Percentiles rank a stretch among this genome's conserved stretches.
phyloP scores from a whole-genome alignment of 371 early-diverging fungal genomes.

The Phascolomyces articulosus region DNA sequence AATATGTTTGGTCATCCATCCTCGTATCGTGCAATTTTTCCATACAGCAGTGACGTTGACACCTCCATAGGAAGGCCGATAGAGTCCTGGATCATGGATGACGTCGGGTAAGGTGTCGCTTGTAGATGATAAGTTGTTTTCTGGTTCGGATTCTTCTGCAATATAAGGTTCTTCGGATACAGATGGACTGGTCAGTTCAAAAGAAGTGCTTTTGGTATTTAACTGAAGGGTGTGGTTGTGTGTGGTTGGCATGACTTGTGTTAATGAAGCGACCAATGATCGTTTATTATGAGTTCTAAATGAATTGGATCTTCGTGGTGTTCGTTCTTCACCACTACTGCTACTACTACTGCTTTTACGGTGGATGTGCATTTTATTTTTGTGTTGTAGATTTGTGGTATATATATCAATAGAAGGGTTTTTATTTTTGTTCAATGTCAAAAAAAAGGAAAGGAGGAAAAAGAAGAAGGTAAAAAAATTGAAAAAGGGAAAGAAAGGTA shows the following conservation, averaged over 20 bases:
- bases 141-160: not conserved
- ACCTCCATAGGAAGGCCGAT: constrained; percentile 1
- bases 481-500: not conserved
- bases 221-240: no score
- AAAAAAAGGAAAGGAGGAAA: not conserved
- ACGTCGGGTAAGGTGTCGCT: not conserved
- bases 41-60: constrained; percentile 8
- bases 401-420: no score
- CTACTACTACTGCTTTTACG: constrained; percentile 7
- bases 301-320: constrained; percentile 2
- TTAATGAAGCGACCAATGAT: not conserved
- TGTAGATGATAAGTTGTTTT: no score
- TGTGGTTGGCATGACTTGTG: not conserved
- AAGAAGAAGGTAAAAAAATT: not conserved
- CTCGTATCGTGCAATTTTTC: constrained; percentile 29
- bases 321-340: constrained; percentile 1
- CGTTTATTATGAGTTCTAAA: not conserved
- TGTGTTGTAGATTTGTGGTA: not conserved
- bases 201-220: not conserved
- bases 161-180: not conserved
- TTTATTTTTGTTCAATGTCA: no score
- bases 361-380: not conserved
- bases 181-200: not conserved
- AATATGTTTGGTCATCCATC: constrained; percentile 38
- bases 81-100: not conserved